A percentile compares a stretch with the other conserved stretches of the same genome.
Conservation (phyloP, 257 asterid genomes). For the Nicotiana noctiflora region DNA sequence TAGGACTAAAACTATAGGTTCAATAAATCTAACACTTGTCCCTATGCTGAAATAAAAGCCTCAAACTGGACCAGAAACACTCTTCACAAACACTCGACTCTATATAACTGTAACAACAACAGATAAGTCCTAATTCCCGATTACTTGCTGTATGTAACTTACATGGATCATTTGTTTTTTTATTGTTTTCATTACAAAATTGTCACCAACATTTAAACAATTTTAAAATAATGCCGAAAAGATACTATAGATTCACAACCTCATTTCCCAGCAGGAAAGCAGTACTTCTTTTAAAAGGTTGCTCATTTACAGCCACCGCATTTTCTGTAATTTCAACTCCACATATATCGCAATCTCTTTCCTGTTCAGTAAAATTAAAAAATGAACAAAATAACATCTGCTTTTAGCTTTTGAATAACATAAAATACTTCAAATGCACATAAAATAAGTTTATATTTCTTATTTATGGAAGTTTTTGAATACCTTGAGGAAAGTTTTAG, state of each 20-base stretch:
- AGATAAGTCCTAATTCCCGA: neutral
- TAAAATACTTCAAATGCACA: neutral
- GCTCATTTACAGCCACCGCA: slow-evolving; percentile 66
- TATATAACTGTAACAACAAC: neutral
- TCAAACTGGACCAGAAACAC: no score
- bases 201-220: neutral
- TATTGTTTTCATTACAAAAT: neutral
- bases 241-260: slow-evolving; percentile 32
- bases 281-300: slow-evolving; percentile 86
- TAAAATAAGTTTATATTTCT: neutral
- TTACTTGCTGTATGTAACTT: neutral
- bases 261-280: slow-evolving; percentile 97
- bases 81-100: no score
- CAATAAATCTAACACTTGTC: no score
- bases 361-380: slow-evolving; percentile 31
- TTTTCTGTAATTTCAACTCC: slow-evolving; percentile 91
- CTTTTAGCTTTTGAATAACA: no score
- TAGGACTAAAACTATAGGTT: no score
- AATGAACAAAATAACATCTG: no score
- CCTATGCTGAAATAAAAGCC: no score
- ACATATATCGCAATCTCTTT: slow-evolving; percentile 82
- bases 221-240: neutral
- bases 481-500: slow-evolving; percentile 73
- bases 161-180: neutral
- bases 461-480: neutral